Conservation (phyloP, 345 rosid genomes). For the Punica granatum region DNA sequence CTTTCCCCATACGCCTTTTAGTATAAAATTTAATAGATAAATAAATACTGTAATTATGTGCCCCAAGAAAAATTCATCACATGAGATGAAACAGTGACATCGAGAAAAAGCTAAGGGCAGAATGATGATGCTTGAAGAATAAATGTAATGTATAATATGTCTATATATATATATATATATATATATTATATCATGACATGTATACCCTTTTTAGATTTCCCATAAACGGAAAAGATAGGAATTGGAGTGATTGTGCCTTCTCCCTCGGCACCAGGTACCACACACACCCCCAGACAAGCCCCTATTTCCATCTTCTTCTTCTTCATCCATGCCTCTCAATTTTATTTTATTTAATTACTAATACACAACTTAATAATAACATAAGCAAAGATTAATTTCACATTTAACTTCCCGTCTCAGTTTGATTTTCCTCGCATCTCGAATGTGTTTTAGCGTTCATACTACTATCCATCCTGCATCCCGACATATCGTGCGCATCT, state of each 20-base stretch:
- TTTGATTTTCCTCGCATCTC: too few relatives aligned
- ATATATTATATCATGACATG: neutral
- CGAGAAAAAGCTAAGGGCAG: neutral
- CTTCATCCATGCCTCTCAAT: neutral
- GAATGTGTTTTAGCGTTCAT: too few relatives aligned
- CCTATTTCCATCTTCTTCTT: neutral
- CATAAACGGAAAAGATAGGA: constrained; percentile 1
- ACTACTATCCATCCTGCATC: too few relatives aligned
- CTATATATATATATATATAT: neutral
- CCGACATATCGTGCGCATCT: too few relatives aligned
- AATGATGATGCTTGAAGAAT: constrained; percentile 6
- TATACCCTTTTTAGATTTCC: constrained; percentile 2
- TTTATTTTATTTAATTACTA: neutral
- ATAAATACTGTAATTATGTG: neutral
- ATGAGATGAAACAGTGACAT: neutral
- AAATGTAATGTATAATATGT: neutral
- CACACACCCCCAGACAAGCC: neutral
- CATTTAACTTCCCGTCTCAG: too few relatives aligned
- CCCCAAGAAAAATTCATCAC: neutral
- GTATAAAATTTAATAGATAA: neutral
- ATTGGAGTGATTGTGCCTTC: constrained; percentile 1
- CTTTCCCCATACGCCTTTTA: neutral
- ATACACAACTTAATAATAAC: too few relatives aligned
- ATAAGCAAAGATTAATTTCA: neutral
- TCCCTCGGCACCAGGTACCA: neutral